Percentiles rank a stretch among this genome's conserved stretches.
Evolutionary conservation across 2,329 filamentous ascomycete species (phyloP).

Genomic region (Phyllosticta capitalensis): DNA sequence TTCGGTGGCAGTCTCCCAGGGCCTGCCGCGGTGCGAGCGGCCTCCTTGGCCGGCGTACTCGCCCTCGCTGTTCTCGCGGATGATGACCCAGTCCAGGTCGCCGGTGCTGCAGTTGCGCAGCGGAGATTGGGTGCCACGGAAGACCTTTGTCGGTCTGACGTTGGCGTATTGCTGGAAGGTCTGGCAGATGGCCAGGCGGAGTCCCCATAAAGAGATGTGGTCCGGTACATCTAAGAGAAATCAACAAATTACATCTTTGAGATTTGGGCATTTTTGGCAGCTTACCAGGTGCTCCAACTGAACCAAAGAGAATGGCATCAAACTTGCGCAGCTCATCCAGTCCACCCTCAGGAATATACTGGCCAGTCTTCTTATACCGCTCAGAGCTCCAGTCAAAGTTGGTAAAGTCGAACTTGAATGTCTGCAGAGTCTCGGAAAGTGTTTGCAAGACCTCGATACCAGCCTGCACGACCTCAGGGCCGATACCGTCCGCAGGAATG

Average conservation of each 20-base stretch:
- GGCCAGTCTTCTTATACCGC: slow-evolving; percentile 55
- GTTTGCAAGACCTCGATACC: slow-evolving; percentile 53
- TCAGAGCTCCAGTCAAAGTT: slow-evolving; percentile 60
- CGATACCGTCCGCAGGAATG: slow-evolving; percentile 62
- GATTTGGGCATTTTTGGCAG: not conserved
- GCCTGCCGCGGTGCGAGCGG: slow-evolving; percentile 47
- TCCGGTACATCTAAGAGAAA: slow-evolving; percentile 39
- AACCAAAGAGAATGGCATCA: slow-evolving; percentile 60
- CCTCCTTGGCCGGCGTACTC: slow-evolving; percentile 59
- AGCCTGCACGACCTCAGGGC: slow-evolving; percentile 56
- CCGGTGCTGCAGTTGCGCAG: slow-evolving; percentile 42
- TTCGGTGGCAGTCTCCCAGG: slow-evolving; percentile 54
- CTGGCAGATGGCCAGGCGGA: slow-evolving; percentile 47
- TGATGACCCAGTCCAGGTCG: slow-evolving; percentile 57
- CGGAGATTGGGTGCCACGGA: slow-evolving; percentile 51
- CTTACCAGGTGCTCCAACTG: slow-evolving; percentile 52
- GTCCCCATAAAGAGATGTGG: slow-evolving; percentile 48
- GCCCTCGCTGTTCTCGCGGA: slow-evolving; percentile 58
- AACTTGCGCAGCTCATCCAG: slow-evolving; percentile 48
- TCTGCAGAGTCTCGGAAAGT: slow-evolving; percentile 41
- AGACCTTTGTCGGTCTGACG: slow-evolving; percentile 49
- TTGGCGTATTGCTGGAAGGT: slow-evolving; percentile 50
- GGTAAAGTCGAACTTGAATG: slow-evolving; percentile 52
- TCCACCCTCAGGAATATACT: slow-evolving; percentile 54
- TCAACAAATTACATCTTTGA: not conserved